phyloP scores from a whole-genome alignment of 169 alveolate species.

The Plasmodium gallinaceum region DNA sequence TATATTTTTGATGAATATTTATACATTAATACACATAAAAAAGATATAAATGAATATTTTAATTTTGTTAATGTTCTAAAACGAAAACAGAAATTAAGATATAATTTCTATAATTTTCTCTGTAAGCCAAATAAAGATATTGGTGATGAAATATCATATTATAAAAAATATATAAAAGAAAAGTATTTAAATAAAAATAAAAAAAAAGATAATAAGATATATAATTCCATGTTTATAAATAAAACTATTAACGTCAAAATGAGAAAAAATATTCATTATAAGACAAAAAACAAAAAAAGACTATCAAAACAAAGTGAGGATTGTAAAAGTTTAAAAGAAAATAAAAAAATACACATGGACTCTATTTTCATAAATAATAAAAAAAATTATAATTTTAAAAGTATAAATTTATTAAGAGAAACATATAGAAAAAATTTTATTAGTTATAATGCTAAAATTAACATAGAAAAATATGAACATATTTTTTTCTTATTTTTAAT shows the following conservation, averaged over 20 bases:
- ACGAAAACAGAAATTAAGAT: conserved; percentile 63
- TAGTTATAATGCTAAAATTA: conserved; percentile 49
- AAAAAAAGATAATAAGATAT: conserved; percentile 47
- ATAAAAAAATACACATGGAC: conserved; percentile 10
- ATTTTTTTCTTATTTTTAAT: conserved; percentile 48
- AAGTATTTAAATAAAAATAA: conserved; percentile 51
- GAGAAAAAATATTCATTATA: conserved; percentile 45
- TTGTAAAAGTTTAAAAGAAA: conserved; percentile 5
- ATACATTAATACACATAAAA: conserved; percentile 54
- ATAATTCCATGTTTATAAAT: conserved; percentile 44
- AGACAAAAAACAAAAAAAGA: conserved; percentile 9
- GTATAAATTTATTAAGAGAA: conserved; percentile 63
- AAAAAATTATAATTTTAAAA: conserved; percentile 42
- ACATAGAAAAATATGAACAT: conserved; percentile 76
- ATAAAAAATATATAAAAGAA: conserved; percentile 62
- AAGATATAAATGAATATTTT: conserved; percentile 72
- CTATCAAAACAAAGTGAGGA: conserved; percentile 18
- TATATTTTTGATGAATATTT: conserved; percentile 70
- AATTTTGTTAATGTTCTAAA: conserved; percentile 58
- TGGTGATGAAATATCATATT: conserved; percentile 38
- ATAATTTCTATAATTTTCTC: conserved; percentile 27
- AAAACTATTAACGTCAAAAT: conserved; percentile 19
- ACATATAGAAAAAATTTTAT: conserved; percentile 42
- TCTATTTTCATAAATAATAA: conserved; percentile 31
- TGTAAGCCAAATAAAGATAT: conserved; percentile 38